Evolutionary conservation across 306 rosid genomes (phyloP).

Genomic region (Mimosa pudica): DNA sequence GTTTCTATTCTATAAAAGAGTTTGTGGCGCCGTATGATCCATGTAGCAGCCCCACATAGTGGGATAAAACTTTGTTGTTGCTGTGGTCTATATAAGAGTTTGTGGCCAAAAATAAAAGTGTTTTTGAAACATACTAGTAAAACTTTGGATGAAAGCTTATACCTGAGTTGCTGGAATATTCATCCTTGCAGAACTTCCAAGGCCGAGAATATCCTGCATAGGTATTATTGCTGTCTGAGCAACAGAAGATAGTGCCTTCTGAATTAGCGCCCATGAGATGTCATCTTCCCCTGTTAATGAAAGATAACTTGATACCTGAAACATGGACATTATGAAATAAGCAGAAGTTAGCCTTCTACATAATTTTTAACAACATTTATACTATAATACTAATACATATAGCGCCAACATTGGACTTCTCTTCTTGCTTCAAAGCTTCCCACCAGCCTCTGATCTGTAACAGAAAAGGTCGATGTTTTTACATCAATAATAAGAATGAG

Average conservation of each 20-base stretch:
- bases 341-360: not conserved
- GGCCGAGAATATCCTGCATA: conserved; percentile 86
- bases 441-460: conserved; percentile 88
- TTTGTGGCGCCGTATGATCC: not conserved
- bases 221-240: conserved; percentile 84
- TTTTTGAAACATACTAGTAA: conserved; percentile 11
- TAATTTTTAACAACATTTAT: not conserved
- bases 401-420: conserved; percentile 69
- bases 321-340: conserved; percentile 18
- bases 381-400: conserved; percentile 24
- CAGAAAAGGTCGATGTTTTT: conserved; percentile 20
- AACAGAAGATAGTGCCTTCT: conserved; percentile 66
- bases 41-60: too few relatives aligned
- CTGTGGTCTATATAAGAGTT: not conserved
- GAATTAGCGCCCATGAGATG: conserved; percentile 74
- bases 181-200: conserved; percentile 91
- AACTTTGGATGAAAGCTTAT: conserved; percentile 35
- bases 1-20: not conserved
- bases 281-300: conserved; percentile 59
- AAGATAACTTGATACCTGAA: conserved; percentile 75
- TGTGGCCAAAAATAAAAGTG: not conserved
- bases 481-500: conserved; percentile 17
- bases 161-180: conserved; percentile 98
- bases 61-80: too few relatives aligned
- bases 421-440: conserved; percentile 74